Percentiles rank a stretch among this genome's conserved stretches.
Conservation (phyloP, 2,329 filamentous ascomycete species). For the Laburnicola sp. region DNA sequence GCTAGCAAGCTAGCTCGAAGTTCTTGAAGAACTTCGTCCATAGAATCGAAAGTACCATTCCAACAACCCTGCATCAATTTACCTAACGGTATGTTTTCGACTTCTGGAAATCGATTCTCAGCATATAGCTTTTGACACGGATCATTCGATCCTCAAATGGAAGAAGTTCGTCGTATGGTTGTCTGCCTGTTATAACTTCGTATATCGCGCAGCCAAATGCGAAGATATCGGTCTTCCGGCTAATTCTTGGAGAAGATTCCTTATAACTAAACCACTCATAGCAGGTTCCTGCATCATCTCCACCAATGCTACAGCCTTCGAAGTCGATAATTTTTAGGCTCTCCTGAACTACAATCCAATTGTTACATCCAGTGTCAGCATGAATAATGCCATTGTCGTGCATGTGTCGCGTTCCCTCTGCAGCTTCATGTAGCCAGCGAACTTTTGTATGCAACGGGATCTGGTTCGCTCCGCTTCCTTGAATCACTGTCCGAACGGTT, state of each 20-base stretch:
- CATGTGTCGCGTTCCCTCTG: conserved; percentile 12
- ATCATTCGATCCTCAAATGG: conserved; percentile 7
- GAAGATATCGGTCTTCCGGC: conserved; percentile 18
- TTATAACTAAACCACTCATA: conserved; percentile 21
- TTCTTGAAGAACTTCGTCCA: conserved; percentile 14
- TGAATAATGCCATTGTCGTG: conserved; percentile 11
- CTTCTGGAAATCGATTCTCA: conserved; percentile 13
- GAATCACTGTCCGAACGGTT: conserved; percentile 6
- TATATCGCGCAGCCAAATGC: conserved; percentile 19
- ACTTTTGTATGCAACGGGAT: conserved; percentile 7
- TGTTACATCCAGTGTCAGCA: conserved; percentile 12
- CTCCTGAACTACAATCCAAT: conserved; percentile 12
- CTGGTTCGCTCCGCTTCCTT: conserved; percentile 3
- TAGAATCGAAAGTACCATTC: conserved; percentile 14
- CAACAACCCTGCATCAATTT: conserved; percentile 13
- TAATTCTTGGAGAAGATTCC: conserved; percentile 11
- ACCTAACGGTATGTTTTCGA: conserved; percentile 10
- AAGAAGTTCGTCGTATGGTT: conserved; percentile 10
- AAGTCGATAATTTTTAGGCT: conserved; percentile 17
- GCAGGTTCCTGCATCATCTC: conserved; percentile 16
- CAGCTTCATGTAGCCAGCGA: conserved; percentile 14
- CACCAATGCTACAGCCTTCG: conserved; percentile 18
- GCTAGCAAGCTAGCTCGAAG: conserved; percentile 5
- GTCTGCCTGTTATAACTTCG: conserved; percentile 15
- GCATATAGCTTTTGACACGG: conserved; percentile 14